Evolutionary conservation across 2,329 filamentous ascomycete genomes (phyloP).

Genomic region (Aspergillus nomiae): DNA sequence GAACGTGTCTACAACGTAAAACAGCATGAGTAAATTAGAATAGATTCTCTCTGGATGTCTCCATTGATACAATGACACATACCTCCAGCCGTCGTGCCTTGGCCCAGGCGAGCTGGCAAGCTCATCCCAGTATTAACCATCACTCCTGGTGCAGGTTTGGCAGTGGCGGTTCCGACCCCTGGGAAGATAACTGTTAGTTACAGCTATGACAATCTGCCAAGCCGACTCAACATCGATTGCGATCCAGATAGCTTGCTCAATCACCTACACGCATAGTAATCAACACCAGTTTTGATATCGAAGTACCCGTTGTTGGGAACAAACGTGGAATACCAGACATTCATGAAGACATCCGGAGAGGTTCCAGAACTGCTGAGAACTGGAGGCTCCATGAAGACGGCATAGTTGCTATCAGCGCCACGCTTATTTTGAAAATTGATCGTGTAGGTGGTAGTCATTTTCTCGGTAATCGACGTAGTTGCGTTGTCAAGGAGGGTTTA

Average conservation of each 20-base stretch:
- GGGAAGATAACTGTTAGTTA: neutral
- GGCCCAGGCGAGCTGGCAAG: neutral
- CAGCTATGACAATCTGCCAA: neutral
- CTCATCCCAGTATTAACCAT: neutral
- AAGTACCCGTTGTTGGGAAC: neutral
- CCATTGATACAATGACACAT: neutral
- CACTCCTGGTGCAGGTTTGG: neutral
- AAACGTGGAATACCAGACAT: neutral
- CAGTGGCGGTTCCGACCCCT: neutral
- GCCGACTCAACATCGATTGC: neutral
- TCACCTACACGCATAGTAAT: neutral
- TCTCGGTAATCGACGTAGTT: neutral
- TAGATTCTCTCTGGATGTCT: neutral
- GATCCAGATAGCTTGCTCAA: no score
- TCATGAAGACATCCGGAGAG: neutral
- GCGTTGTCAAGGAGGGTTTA: neutral
- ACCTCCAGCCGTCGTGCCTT: neutral
- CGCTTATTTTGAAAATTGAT: neutral
- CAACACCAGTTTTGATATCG: neutral
- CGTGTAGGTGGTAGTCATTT: neutral
- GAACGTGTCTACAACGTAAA: neutral
- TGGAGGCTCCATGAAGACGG: neutral
- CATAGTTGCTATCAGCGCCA: neutral
- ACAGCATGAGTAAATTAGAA: neutral
- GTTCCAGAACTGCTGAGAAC: neutral